Evolutionary conservation across 345 rosid species (phyloP).

Genomic region (Gossypium thurberi): DNA sequence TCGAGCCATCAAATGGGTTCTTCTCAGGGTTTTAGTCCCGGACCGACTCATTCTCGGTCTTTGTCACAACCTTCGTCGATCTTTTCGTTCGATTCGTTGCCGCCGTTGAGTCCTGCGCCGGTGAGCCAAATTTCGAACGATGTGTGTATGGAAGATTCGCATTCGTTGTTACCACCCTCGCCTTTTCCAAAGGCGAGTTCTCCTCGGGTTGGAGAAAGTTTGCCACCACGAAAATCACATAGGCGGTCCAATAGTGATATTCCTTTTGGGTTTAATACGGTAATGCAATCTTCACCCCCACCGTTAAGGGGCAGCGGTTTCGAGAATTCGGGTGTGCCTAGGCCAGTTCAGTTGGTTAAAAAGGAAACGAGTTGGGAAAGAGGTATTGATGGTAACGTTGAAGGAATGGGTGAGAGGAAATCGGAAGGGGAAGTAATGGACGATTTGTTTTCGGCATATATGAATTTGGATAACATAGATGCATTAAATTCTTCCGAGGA

Average conservation of each 20-base stretch:
- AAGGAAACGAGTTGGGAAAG: slow-evolving; percentile 50
- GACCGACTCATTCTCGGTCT: slow-evolving; percentile 69
- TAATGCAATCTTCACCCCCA: slow-evolving; percentile 54
- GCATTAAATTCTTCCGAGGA: slow-evolving; percentile 76
- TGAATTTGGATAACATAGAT: slow-evolving; percentile 90
- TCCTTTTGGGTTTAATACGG: slow-evolving; percentile 56
- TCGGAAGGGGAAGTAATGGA: slow-evolving; percentile 77
- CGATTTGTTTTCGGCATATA: slow-evolving; percentile 86
- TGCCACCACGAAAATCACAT: slow-evolving; percentile 80
- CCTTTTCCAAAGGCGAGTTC: slow-evolving; percentile 48
- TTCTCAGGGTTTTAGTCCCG: slow-evolving; percentile 39
- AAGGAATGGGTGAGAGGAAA: slow-evolving; percentile 75
- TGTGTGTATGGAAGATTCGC: slow-evolving; percentile 64
- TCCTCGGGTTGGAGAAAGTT: slow-evolving; percentile 44
- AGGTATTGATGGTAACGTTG: slow-evolving; percentile 32
- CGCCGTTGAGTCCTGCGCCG: slow-evolving; percentile 73
- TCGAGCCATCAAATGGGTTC: slow-evolving; percentile 45
- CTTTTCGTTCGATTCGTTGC: slow-evolving; percentile 72
- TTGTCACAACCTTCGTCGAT: slow-evolving; percentile 75
- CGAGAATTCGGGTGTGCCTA: slow-evolving; percentile 32
- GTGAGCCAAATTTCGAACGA: slow-evolving; percentile 51
- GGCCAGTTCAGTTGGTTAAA: slow-evolving; percentile 41
- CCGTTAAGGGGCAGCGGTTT: slow-evolving; percentile 41
- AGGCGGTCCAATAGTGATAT: slow-evolving; percentile 87
- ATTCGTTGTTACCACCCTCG: slow-evolving; percentile 60